These are phyloP conservation scores for Brassica juncea DNA, from an alignment of 345 rosid genomes.

Conservation along the genomic window DNA sequence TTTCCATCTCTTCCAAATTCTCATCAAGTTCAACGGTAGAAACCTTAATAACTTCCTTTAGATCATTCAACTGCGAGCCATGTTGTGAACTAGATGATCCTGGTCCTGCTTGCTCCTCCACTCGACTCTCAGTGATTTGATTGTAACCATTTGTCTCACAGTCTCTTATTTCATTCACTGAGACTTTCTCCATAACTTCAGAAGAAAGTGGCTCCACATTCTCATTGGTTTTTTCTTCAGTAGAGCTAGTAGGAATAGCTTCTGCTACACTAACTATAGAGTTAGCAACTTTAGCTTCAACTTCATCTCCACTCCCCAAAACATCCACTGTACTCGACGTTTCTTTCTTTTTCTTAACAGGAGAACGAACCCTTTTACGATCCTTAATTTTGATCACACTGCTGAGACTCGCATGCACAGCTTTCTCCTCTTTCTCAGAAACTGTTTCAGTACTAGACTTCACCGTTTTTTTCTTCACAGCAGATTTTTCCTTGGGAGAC, in stretches of 20 bases:
- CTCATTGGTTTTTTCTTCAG: constrained; percentile 25
- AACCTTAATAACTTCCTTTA: constrained; percentile 34
- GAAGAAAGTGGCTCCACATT: constrained; percentile 32
- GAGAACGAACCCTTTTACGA: constrained; percentile 27
- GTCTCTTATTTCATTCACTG: constrained; percentile 8
- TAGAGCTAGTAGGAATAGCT: constrained; percentile 14
- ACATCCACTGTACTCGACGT: constrained; percentile 15
- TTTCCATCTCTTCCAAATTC: constrained; percentile 9
- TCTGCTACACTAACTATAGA: constrained; percentile 19
- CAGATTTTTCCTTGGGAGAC: neutral
- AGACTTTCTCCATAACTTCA: constrained; percentile 19
- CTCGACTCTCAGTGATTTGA: constrained; percentile 5
- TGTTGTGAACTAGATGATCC: constrained; percentile 29
- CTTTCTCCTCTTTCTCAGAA: constrained; percentile 17
- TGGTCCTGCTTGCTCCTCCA: constrained; percentile 22
- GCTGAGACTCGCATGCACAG: neutral
- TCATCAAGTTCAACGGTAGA: constrained; percentile 26
- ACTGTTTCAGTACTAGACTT: neutral
- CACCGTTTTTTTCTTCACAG: neutral
- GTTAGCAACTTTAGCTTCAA: constrained; percentile 22
- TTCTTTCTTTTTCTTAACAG: constrained; percentile 35
- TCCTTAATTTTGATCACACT: constrained; percentile 28
- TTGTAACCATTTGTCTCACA: constrained; percentile 27
- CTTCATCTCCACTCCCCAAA: constrained; percentile 8
- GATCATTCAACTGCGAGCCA: constrained; percentile 19